Conservation (phyloP, 768 basidiomycete genomes). For the Lyophyllum atratum region DNA sequence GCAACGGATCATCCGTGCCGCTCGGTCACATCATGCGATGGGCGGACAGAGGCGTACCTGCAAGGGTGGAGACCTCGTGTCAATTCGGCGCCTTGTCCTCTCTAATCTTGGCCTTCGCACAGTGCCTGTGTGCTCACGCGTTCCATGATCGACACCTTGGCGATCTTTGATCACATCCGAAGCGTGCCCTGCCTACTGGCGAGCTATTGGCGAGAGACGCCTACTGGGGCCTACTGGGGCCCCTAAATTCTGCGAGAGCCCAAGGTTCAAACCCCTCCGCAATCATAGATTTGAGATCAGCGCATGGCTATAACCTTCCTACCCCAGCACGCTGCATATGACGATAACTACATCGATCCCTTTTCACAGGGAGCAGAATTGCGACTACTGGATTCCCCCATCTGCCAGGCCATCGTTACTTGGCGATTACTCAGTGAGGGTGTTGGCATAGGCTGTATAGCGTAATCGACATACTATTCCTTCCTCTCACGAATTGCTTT, state of each 20-base stretch:
- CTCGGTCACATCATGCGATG: not conserved
- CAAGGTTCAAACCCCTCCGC: not conserved
- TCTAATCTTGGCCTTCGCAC: not conserved
- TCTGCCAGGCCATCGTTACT: too few species aligned
- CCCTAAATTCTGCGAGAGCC: not conserved
- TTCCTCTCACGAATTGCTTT: too few species aligned
- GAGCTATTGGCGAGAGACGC: not conserved
- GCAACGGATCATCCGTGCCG: not conserved
- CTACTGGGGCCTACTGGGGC: not conserved
- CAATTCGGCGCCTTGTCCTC: not conserved
- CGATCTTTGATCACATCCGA: not conserved
- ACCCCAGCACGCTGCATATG: not conserved
- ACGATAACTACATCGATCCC: not conserved
- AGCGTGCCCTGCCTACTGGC: not conserved
- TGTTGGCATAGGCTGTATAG: too few species aligned
- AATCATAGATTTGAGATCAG: not conserved
- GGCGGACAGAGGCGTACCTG: not conserved
- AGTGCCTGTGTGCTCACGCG: not conserved
- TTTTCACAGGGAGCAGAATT: not conserved
- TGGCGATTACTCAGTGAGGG: too few species aligned
- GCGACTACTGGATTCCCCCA: too few species aligned
- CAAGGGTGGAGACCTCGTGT: not conserved
- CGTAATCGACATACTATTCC: too few species aligned
- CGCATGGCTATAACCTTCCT: not conserved
- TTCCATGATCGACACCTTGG: not conserved